Conservation (phyloP, 495 filamentous ascomycete species). For the Neurospora intermedia region DNA sequence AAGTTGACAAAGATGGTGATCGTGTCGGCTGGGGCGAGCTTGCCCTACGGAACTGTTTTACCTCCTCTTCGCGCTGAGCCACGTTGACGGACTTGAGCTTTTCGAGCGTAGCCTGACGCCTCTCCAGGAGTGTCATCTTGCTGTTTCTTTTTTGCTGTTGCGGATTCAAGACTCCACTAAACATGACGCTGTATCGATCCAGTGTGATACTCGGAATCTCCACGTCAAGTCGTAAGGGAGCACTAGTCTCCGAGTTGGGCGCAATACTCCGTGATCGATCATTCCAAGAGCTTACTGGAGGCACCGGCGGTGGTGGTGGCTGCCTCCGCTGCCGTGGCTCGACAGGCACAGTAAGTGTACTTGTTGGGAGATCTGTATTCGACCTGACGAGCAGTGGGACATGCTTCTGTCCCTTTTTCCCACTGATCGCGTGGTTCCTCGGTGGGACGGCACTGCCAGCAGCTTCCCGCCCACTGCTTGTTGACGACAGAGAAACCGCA, state of each 20-base stretch:
- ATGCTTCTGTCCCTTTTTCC: slow-evolving; percentile 20
- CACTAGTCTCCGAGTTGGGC: neutral
- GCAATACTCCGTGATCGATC: neutral
- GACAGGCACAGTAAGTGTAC: neutral
- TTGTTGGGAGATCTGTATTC: slow-evolving; percentile 21
- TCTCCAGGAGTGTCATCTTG: slow-evolving; percentile 42
- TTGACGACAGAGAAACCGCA: slow-evolving; percentile 7
- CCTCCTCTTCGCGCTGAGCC: slow-evolving; percentile 23
- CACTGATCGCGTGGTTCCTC: slow-evolving; percentile 29
- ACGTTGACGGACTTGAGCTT: slow-evolving; percentile 44
- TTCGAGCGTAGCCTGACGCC: slow-evolving; percentile 59
- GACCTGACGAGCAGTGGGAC: slow-evolving; percentile 29
- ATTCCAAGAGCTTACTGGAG: neutral
- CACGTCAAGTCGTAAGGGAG: slow-evolving; percentile 45
- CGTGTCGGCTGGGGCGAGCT: slow-evolving; percentile 49
- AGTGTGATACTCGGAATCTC: slow-evolving; percentile 72
- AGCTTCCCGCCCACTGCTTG: slow-evolving; percentile 1
- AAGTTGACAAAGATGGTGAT: slow-evolving; percentile 54
- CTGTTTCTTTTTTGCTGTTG: slow-evolving; percentile 1
- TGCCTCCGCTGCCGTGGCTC: neutral
- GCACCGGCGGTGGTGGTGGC: neutral
- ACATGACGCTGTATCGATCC: slow-evolving; percentile 94
- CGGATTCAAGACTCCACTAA: slow-evolving; percentile 57
- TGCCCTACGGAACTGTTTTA: slow-evolving; percentile 32
- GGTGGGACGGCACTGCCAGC: slow-evolving; percentile 7